Conservation (phyloP, 2,329 filamentous ascomycete genomes). For the Tricladium varicosporioides region DNA sequence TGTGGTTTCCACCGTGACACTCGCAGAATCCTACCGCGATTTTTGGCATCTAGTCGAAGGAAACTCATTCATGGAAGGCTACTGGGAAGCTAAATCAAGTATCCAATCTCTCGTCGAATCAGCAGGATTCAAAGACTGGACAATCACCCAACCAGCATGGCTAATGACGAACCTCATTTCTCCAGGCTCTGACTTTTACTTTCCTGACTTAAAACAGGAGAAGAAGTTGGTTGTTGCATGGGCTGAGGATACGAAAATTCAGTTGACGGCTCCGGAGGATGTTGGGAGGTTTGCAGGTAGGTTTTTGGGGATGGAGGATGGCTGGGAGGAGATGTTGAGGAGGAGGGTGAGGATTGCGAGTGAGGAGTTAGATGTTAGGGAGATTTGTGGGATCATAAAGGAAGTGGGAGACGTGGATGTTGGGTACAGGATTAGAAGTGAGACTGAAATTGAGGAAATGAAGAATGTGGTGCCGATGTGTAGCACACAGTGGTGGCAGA, state of each 20-base stretch:
- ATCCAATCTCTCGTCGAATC: slow-evolving; percentile 1
- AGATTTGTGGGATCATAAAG: not conserved
- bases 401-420: slow-evolving; percentile 7
- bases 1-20: not conserved
- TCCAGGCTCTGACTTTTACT: not conserved
- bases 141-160: slow-evolving; percentile 6
- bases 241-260: not conserved
- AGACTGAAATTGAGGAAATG: not conserved
- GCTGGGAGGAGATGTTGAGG: not conserved
- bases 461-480: slow-evolving; percentile 1
- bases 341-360: slow-evolving; percentile 1
- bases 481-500: slow-evolving; percentile 4
- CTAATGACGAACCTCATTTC: slow-evolving; percentile 5
- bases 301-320: not conserved
- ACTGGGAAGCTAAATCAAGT: not conserved
- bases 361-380: not conserved
- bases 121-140: slow-evolving; percentile 5
- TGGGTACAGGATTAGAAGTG: not conserved
- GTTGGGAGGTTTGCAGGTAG: slow-evolving; percentile 6
- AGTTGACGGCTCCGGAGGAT: slow-evolving; percentile 3
- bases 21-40: not conserved
- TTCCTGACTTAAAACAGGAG: not conserved
- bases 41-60: not conserved
- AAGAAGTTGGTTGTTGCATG: not conserved
- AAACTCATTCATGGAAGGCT: not conserved